Base-by-base conservation (phyloP, 495 filamentous ascomycete species). In the Penicillium cosmopolitanum region DNA sequence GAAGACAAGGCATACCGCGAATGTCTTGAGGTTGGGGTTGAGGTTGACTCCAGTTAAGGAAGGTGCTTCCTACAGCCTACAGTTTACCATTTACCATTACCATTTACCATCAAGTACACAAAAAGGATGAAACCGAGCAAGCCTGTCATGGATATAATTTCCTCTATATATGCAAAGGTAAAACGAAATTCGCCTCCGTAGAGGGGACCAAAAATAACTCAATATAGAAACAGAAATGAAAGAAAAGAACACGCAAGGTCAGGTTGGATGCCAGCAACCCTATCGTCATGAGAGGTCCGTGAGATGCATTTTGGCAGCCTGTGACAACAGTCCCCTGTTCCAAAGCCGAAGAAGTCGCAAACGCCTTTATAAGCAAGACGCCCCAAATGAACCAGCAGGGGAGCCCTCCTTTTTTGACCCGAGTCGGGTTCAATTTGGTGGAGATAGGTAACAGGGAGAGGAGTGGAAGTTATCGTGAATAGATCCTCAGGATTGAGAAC, bases 111-210 rank as follows among this genome's bases (percentile, higher is more conserved):
- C 19, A 25, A 15, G 21, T 2, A 48, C 7, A 15, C 5, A 8
- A 12, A 48, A 44, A n/a, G 9, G 54, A 58, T 61, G 35, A 50
- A 64, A 44, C 50, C 7, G 55, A 54, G n/a, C 23, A 35, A 40
- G 21, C 33, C 18, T n/a, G 19, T 31, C 36, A 55, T 55, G 46
- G 16, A 31, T 61, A 63, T 31, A 31, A 31, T 69, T 69, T 65
- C 56, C 65, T 70, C 68, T 71, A 71, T 71, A 71, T 71, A 66
- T 66, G 42, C 42, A 44, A 44, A 57, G 68, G 36, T 38, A 13
- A 38, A 69, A 59, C 50, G 54, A 58, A 18, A 34, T 40, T 40
- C 53, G 54, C 51, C 55, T 62, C 68, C 63, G 61, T 66, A 42
- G 63, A 62, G 62, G 53, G 55, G 48, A 68, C 58, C 53, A 64